phyloP scores from a whole-genome alignment of 2,329 filamentous ascomycete species.

The Claviceps sp. region DNA sequence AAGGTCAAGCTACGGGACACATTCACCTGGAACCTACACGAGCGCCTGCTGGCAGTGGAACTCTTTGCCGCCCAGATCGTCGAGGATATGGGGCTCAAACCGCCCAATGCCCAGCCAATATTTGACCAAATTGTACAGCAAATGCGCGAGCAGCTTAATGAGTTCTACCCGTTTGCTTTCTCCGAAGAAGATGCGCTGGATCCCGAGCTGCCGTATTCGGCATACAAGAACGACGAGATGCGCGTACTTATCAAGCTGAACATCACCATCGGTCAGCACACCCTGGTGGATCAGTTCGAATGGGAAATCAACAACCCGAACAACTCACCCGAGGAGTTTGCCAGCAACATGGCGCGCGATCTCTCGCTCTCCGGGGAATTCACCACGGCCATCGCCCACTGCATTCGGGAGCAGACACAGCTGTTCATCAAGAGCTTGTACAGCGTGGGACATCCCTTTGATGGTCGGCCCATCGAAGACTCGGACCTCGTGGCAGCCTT shows the following conservation, averaged over 20 bases:
- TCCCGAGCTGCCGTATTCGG: slow-evolving; percentile 75
- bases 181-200: slow-evolving; percentile 85
- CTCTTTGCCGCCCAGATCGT: slow-evolving; percentile 80
- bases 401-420: slow-evolving; percentile 90
- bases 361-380: slow-evolving; percentile 90
- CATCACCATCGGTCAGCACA: slow-evolving; percentile 92
- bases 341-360: slow-evolving; percentile 75
- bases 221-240: slow-evolving; percentile 99
- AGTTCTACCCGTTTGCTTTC: slow-evolving; percentile 86
- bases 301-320: slow-evolving; percentile 96
- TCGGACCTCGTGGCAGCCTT: slow-evolving; percentile 78
- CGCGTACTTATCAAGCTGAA: slow-evolving; percentile 90
- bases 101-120: slow-evolving; percentile 52
- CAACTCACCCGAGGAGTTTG: slow-evolving; percentile 93
- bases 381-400: slow-evolving; percentile 92
- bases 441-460: slow-evolving; percentile 86
- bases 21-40: slow-evolving; percentile 96
- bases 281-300: slow-evolving; percentile 91
- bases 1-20: slow-evolving; percentile 93
- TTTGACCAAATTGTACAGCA: slow-evolving; percentile 49
- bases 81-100: slow-evolving; percentile 75
- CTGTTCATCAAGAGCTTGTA: slow-evolving; percentile 90
- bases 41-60: slow-evolving; percentile 66
- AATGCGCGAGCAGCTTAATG: slow-evolving; percentile 78
- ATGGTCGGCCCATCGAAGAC: slow-evolving; percentile 86